Base-by-base conservation (phyloP, 148 eudicot species). In the Gaultheria prostrata region DNA sequence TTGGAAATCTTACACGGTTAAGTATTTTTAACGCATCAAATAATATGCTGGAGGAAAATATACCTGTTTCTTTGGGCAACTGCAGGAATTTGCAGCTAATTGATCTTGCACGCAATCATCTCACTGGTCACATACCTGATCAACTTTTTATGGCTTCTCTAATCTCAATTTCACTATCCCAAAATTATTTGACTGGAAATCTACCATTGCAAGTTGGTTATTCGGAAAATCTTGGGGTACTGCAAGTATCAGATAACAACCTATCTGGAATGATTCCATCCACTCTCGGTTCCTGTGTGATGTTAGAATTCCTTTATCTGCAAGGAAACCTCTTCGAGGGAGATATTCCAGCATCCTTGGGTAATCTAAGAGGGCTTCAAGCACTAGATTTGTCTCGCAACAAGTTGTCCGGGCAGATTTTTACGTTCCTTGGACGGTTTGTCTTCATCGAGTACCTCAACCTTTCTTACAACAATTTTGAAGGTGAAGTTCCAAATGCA, bases 391-490 rank as follows among this genome's bases (percentile, higher is more conserved):
- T 84, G 49, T 87, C 89, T 5, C 24, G 26, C 7, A 87, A 87
- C 35, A 78, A 84, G 9, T 49, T 87, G 21, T 80, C 83, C 0
- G 89, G 89, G 6, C 49, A 54, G 49, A 84, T 87, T n/a, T n/a
- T n/a, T 48, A 86, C 2, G 13, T 80, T 28, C 39, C 78, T 87
- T 0, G 80, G 26, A 8, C 15, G 46, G 9, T 57, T 86, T 0
- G 6, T 49, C 11, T 2, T 49, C 2, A 10, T 49, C 9, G 11
- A 9, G 2, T 9, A 49, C 2, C 53, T 49, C 53, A 84, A 87
- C 54, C 84, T 87, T 78, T 87, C 89, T 3, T 87, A 69, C 43
- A 84, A 87, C 18, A 71, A 28, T 33, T 78, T 87, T 26, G 86
- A 78, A 24, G 86, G 85, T 56, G 89, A 87, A 54, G 82, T 87